Evolutionary conservation across 345 rosid genomes (phyloP).

Genomic region (Corymbia maculata): DNA sequence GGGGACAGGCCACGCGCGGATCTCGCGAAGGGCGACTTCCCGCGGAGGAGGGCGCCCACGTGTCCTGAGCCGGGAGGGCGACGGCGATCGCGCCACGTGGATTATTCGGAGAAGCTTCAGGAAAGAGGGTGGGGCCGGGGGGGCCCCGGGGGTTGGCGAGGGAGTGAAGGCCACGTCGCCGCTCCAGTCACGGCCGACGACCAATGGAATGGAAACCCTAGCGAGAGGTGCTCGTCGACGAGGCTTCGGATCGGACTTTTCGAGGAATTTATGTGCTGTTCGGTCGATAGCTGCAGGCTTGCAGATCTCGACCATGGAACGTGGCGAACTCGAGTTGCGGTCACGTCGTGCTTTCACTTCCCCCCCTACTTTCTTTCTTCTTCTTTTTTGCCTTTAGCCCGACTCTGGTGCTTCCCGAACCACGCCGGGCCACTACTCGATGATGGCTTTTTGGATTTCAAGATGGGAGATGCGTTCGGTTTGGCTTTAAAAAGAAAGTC

Average conservation of each 20-base stretch:
- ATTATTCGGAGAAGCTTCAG: not conserved
- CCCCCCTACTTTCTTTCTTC: not conserved
- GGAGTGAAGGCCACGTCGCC: not conserved
- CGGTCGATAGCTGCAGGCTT: not conserved
- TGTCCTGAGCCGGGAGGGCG: not conserved
- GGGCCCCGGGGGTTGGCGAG: not conserved
- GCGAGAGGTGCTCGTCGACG: not conserved
- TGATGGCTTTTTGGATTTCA: not conserved
- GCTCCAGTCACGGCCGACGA: not conserved
- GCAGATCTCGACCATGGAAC: not conserved
- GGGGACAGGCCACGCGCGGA: conserved; percentile 20
- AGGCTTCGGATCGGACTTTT: not conserved
- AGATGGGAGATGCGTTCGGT: too few species aligned
- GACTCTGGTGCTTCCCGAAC: not conserved
- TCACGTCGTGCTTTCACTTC: not conserved
- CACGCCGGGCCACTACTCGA: not conserved
- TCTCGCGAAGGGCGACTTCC: conserved; percentile 18
- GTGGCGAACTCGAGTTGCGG: not conserved
- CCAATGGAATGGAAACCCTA: not conserved
- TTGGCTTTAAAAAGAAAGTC: not conserved
- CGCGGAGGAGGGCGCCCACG: not conserved
- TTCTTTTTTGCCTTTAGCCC: not conserved
- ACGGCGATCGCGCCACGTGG: conserved; percentile 8
- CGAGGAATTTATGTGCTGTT: too few species aligned
- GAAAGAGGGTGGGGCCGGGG: not conserved